Base-by-base conservation (phyloP, 2,329 filamentous ascomycete genomes). In the Ophiostoma perfectum region DNA sequence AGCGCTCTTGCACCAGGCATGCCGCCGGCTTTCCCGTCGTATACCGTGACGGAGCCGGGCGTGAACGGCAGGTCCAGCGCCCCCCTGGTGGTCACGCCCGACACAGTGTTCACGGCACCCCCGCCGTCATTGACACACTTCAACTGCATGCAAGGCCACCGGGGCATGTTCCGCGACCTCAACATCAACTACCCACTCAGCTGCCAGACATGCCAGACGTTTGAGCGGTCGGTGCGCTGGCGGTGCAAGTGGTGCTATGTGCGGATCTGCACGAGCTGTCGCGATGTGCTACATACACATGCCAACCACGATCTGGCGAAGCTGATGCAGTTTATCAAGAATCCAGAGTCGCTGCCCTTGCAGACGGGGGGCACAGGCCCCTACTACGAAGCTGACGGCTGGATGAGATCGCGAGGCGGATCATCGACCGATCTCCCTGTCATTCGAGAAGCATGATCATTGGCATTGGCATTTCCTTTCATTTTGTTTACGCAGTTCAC, bases 171-270 rank as follows among this genome's bases (percentile, higher is more conserved):
- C 67, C 76, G 79, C 49, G 80, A 80, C 67, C 76, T 77, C 70
- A 86, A 87, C 74, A 75, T 74, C 64, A 74, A 80, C 72, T 83
- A 85, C 73, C 79, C 84, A 1, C 77, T 86, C 27, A 78, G 82
- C 11, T 87, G 85, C 74, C 82, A 85, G 75, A 79, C 81, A 3
- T 87, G 85, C 75, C 78, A 79, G 66, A 78, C 77, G 68, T 76
- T 78, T 65, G 63, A 85, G 69, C 72, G 74, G 6, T 78, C 80
- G 62, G 76, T 80, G 70, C 80, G 84, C 47, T 81, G 77, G 75
- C 78, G 77, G 27, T 86, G 84, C 74, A 75, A 76, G 14, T 83
- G 81, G 74, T 86, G 84, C 75, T 78, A 80, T 69, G 72, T 86
- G 64, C 80, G 83, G 66, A 79, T 86, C 69, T 87, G 85, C 75